Base-by-base conservation (phyloP, 305 asterid species). In the Fraxinus nigra region DNA sequence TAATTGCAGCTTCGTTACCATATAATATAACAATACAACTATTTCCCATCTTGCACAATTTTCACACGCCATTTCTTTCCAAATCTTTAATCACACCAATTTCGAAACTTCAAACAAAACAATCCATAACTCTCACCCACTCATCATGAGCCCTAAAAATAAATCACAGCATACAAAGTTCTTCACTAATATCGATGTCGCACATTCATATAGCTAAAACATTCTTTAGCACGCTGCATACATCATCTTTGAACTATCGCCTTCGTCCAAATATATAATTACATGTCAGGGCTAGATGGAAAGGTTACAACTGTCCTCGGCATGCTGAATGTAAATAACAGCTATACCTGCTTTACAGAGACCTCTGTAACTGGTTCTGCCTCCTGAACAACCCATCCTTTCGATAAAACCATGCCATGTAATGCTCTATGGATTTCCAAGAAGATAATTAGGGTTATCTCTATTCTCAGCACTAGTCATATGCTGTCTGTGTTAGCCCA, bases 401-500 rank as follows among this genome's bases (percentile, higher is more conserved):
- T 84, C 4, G 79, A 78, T 83, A 82, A 87, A 79, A 82, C 79
- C 89, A 81, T 48, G 85, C 87, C 86, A 79, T 80, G 82, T 84
- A 85, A 78, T 72, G 69, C 82, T 82, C 87, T 72, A 81, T 84
- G 82, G 80, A 79, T 73, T 77, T 86, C 82, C 80, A 20, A 2
- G 54, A 59, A 46, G 65, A 85, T 82, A 83, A 78, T 38, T 75
- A 72, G 87, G 90, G 90, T 83, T 82, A 82, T 81, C 82, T 80
- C 82, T 83, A 85, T 77, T 86, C 88, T 84, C 88, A 81, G 87
- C 86, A 82, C 87, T 63, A 76, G 85, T 79, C 85, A 85, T 80
- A 85, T 78, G 87, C 84, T 79, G 88, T 84, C 84, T 74, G 88
- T 77, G 85, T 76, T 79, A 80, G 81, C 84, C 89, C 88, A 26